Evolutionary conservation across 2,329 filamentous ascomycete genomes (phyloP), one percentile per base, ranked within the genome.

Genomic region (Fusarium fracticaudum): DNA sequence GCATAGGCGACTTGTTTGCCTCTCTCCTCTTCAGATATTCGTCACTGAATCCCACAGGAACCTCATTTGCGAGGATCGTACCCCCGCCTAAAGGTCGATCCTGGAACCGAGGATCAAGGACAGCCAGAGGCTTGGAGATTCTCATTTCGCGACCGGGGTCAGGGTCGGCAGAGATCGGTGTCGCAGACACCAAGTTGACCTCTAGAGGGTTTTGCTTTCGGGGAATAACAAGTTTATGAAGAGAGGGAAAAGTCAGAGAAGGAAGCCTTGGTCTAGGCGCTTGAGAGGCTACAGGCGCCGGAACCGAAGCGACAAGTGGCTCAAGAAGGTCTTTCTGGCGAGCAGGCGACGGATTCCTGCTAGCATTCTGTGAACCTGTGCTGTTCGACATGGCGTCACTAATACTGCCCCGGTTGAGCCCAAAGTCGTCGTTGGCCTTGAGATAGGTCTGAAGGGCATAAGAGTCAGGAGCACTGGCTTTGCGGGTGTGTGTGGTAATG

Each of bases 131-230:
- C 8, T 65, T 75, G 8, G 72, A 75, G 20, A 76, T 75, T 3
- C 63, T 59, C 22, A 76, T 2, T 15, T 62, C 61, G 4, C 40
- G 58, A 5, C 26, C 26, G 26, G 26, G 26, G 26, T 18, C 12
- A 6, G 67, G 55, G 17, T 73, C 67, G 15, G 72, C 71, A 2
- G 61, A 64, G 6, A 50, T 44, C 6, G 81, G 80, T 4, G 80
- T 81, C 3, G 81, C 78, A 15, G 57, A 75, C 18, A 80, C 48
- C 3, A 83, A 65, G 8, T 71, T 76, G n/a, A 86, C 80, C 18
- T 74, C 84, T 3, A 84, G 84, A 1, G 85, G 84, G 3, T 76
- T 67, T 73, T 86, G 84, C 72, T 84, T 83, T 73, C 83, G 86
- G 1, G 86, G 83, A 20, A 84, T 76, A 0, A 80, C 77, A 1